phyloP scores from a whole-genome alignment of 176 grass and related monocot species.

The Thinopyrum elongatum region DNA sequence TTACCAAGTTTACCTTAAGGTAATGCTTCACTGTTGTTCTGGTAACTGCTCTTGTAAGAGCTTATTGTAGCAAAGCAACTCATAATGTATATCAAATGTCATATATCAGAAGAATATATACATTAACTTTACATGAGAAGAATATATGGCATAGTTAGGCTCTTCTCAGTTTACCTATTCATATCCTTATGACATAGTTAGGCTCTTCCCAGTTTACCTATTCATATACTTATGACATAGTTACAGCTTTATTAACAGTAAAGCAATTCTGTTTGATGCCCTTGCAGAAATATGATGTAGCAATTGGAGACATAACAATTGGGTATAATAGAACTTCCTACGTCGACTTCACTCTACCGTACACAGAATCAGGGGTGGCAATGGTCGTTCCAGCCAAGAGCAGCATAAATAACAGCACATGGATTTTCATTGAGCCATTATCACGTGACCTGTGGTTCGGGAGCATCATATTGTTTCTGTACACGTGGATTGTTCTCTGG shows the following conservation, averaged over 20 bases:
- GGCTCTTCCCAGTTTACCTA: not conserved
- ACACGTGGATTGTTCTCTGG: constrained; percentile 41
- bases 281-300: constrained; percentile 47
- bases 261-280: not conserved
- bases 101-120: not conserved
- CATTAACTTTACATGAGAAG: not conserved
- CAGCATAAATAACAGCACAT: constrained; percentile 20
- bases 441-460: constrained; percentile 33
- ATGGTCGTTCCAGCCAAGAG: constrained; percentile 44
- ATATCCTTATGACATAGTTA: not conserved
- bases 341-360: constrained; percentile 52
- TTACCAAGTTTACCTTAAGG: constrained; percentile 47
- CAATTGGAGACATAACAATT: constrained; percentile 50
- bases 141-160: not conserved
- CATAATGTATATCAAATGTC: not conserved
- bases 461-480: constrained; percentile 29
- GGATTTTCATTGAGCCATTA: constrained; percentile 52
- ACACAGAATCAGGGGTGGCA: constrained; percentile 26
- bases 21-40: not conserved
- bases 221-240: not conserved
- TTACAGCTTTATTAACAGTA: not conserved
- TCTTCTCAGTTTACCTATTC: not conserved
- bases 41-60: not conserved
- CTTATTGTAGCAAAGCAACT: not conserved
- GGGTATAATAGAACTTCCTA: constrained; percentile 18